Conservation (phyloP, 2,329 filamentous ascomycete genomes). For the Sarocladiaceae sp. region DNA sequence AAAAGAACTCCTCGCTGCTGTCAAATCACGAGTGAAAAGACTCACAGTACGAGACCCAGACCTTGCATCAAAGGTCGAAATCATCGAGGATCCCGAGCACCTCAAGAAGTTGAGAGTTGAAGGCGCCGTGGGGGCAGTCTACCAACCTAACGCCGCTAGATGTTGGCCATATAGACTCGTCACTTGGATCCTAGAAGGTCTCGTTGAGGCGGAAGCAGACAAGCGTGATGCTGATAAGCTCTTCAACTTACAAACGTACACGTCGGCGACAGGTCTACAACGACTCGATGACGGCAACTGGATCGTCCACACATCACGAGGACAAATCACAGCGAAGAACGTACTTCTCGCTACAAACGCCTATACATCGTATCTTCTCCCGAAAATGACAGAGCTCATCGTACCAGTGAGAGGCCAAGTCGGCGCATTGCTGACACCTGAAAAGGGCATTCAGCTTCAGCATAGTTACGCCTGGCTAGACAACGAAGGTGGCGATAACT, state of each 20-base stretch:
- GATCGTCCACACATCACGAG: constrained; percentile 64
- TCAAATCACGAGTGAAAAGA: constrained; percentile 43
- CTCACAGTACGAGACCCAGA: constrained; percentile 51
- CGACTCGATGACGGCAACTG: constrained; percentile 34
- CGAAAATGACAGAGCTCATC: constrained; percentile 64
- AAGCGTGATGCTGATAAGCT: constrained; percentile 16
- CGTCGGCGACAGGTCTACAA: constrained; percentile 54
- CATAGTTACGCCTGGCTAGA: constrained; percentile 62
- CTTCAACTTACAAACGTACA: constrained; percentile 74
- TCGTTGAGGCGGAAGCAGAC: constrained; percentile 35
- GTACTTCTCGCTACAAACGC: constrained; percentile 80
- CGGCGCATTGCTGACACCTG: constrained; percentile 58
- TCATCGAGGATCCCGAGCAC: constrained; percentile 33
- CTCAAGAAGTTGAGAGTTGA: constrained; percentile 49
- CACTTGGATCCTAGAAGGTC: constrained; percentile 60
- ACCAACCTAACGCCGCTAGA: constrained; percentile 61
- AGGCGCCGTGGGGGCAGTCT: constrained; percentile 58
- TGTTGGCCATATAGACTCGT: constrained; percentile 86
- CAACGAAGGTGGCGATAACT: constrained; percentile 42
- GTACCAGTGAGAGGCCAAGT: constrained; percentile 75
- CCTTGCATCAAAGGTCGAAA: constrained; percentile 43
- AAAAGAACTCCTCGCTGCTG: constrained; percentile 47
- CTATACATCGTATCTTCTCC: constrained; percentile 74
- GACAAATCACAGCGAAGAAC: constrained; percentile 55
- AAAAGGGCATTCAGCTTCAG: constrained; percentile 32